These are phyloP conservation scores for Aureobasidium musti DNA, from an alignment of 2,329 filamentous ascomycete genomes.

Conservation along the genomic window DNA sequence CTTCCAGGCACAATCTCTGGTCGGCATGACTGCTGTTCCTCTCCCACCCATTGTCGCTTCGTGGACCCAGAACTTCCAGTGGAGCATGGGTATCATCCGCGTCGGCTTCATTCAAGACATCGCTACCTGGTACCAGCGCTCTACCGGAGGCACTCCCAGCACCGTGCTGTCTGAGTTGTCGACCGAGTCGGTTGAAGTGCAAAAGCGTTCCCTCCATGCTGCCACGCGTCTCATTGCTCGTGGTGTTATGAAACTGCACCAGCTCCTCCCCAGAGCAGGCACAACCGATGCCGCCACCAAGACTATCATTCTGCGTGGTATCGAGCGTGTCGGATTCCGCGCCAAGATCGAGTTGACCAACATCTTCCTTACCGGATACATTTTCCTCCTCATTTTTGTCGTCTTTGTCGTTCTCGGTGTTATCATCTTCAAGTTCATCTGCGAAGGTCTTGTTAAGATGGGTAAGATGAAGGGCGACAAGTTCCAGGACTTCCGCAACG, in stretches of 20 bases:
- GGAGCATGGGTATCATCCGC: conserved; percentile 94
- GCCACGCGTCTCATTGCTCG: conserved; percentile 57
- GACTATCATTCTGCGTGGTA: conserved; percentile 68
- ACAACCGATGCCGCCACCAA: conserved; percentile 37
- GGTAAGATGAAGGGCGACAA: conserved; percentile 80
- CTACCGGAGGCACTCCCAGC: conserved; percentile 83
- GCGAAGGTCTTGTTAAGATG: conserved; percentile 72
- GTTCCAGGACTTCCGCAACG: conserved; percentile 91
- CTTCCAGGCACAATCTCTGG: conserved; percentile 90
- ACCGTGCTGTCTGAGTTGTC: conserved; percentile 73
- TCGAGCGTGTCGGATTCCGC: conserved; percentile 84
- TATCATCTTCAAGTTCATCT: conserved; percentile 75
- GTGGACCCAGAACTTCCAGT: conserved; percentile 98
- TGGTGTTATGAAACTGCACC: conserved; percentile 46
- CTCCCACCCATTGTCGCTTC: conserved; percentile 85
- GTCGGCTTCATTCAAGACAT: conserved; percentile 85
- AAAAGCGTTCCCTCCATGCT: conserved; percentile 62
- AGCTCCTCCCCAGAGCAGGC: conserved; percentile 50
- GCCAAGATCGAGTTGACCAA: conserved; percentile 86
- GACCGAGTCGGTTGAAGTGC: conserved; percentile 78
- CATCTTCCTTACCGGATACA: conserved; percentile 86
- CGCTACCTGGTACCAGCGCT: conserved; percentile 93
- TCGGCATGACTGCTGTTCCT: conserved; percentile 78
- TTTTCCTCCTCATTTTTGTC: conserved; percentile 86
- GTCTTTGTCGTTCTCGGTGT: conserved; percentile 72